Conservation (phyloP, 2,329 filamentous ascomycete species). For the Aspergillus oerlinghausenensis region DNA sequence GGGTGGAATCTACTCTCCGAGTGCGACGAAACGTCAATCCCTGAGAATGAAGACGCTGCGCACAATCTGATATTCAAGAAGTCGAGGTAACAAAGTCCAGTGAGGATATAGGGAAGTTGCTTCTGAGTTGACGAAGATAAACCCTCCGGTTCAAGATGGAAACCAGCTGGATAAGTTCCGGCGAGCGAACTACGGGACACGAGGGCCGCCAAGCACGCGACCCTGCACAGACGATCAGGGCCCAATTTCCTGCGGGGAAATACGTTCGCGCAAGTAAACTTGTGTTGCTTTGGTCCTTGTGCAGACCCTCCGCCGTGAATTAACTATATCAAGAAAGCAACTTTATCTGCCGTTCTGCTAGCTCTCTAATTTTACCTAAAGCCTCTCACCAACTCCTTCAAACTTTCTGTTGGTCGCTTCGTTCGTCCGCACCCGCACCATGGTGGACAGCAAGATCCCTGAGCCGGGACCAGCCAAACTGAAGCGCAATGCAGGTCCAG, state of each 20-base stretch:
- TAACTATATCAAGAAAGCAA: background rate
- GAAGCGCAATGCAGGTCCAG: conserved; percentile 74
- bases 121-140: background rate
- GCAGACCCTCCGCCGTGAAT: background rate
- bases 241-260: conserved; percentile 7
- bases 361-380: too few relatives aligned
- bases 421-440: conserved; percentile 14
- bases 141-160: background rate
- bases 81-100: background rate
- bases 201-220: conserved; percentile 12
- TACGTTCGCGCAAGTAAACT: background rate
- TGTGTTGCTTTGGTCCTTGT: background rate
- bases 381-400: background rate
- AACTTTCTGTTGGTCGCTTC: background rate
- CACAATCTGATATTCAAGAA: background rate
- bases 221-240: background rate
- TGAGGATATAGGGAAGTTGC: background rate
- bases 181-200: conserved; percentile 8
- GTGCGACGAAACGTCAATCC: background rate
- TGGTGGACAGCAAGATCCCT: conserved; percentile 60
- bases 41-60: background rate
- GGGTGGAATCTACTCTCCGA: background rate
- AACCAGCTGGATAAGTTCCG: background rate
- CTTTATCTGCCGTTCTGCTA: background rate
- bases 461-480: conserved; percentile 88